Evolutionary conservation across 164 flowering plant genomes (phyloP), one percentile per base, ranked within the genome.

Genomic region (Dillenia turbinata): DNA sequence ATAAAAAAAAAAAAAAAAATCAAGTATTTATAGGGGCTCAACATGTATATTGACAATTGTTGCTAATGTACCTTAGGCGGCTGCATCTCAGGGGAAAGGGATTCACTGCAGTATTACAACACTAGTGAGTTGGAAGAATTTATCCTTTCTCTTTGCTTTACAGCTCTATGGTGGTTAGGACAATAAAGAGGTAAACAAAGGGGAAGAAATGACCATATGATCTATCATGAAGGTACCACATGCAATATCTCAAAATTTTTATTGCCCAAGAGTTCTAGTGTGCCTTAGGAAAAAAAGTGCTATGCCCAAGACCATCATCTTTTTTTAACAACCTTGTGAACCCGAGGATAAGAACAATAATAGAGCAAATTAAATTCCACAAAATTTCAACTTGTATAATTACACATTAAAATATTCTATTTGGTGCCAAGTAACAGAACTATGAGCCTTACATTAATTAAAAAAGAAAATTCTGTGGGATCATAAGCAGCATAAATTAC

Each of bases 31-130:
- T 24, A 24, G 26, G 26, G 1, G 26, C 1, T 24, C 26, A 24
- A 24, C 26, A 24, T 24, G 26, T 24, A 24, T 24, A 24, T 24
- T 24, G 26, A 24, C 26, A 24, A 24, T 24, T 24, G 26, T 24
- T 12, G 22, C 5, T 11, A 13, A 54, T 24, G 47, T 76, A 94
- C 98, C 91, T 94, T 94, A 48, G 97, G 99, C 55, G 97, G 97
- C 73, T 94, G 77, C 96, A 89, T 89, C 70, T 94, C 99, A 60
- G 96, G 99, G 46, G 92, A 91, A 67, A 94, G 68, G 63, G 89
- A 68, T 67, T 97, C 97, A 68, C 99, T 97, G 72, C 90, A 89
- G 70, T 94, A 91, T 46, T 94, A 93, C 59, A 94, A 68, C 22
- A 94, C 96, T 14, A 97, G 87, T 62, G 99, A 91, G 46, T 88